Percentiles rank a stretch among this genome's conserved stretches.
phyloP scores from a whole-genome alignment of 371 early-diverging fungal species.

The Lichtheimia ornata region DNA sequence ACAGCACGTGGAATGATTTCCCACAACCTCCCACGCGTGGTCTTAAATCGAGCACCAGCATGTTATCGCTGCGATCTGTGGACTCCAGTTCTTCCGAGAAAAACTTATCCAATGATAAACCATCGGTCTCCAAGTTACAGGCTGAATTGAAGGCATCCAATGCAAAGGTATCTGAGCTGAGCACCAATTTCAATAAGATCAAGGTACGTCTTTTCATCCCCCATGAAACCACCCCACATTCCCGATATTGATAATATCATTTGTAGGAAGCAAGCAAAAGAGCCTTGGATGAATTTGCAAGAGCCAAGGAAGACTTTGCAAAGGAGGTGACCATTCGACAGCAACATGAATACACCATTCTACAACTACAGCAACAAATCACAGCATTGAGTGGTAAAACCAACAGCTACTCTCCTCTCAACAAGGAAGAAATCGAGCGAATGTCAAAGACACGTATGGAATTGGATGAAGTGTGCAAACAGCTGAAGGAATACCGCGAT shows the following conservation, averaged over 20 bases:
- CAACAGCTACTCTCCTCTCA: constrained; percentile 28
- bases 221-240: neutral
- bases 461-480: constrained; percentile 36
- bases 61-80: constrained; percentile 6
- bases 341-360: constrained; percentile 36
- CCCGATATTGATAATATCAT: neutral
- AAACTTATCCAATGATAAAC: constrained; percentile 4
- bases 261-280: constrained; percentile 37
- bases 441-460: constrained; percentile 33
- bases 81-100: neutral
- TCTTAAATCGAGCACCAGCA: constrained; percentile 1
- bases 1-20: constrained; percentile 16
- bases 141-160: constrained; percentile 31
- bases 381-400: constrained; percentile 25
- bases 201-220: constrained; percentile 13
- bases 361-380: constrained; percentile 38
- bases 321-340: constrained; percentile 43
- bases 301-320: constrained; percentile 48
- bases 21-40: constrained; percentile 17
- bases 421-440: constrained; percentile 42
- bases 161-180: constrained; percentile 23
- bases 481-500: constrained; percentile 39
- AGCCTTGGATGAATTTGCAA: constrained; percentile 44
- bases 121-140: constrained; percentile 19
- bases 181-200: constrained; percentile 19